Evolutionary conservation across 202 grass and related monocot genomes (phyloP), one percentile per base, ranked within the genome.

Genomic region (Panicum virgatum): DNA sequence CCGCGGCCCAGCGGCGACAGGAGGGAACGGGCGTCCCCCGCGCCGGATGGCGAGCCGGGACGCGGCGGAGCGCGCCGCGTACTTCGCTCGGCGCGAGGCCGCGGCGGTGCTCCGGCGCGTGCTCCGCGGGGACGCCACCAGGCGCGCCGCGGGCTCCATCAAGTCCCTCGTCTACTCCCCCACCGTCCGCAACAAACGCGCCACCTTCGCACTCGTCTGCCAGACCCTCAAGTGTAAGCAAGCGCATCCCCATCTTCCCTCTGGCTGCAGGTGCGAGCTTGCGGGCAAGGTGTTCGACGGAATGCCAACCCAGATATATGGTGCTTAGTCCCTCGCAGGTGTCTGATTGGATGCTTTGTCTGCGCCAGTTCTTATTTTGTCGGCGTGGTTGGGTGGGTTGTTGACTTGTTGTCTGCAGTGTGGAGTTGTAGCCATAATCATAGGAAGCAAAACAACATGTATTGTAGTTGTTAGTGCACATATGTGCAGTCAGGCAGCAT

Each of bases 1-100:
- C 72, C 72, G 37, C 47, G 58, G 20, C 23, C 53, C 84, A 10
- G 58, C 89, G 40, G 47, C 34, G 65, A 29, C 26, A 42, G 56
- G 84, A 78, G 56, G 79, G 78, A 68, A 14, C 51, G 58, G 30
- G 42, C 60, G 22, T 53, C 62, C 76, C 23, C 46, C 50, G 54
- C 20, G 44, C 54, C 80, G 73, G 69, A 93, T 95, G 86, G 86
- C 52, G 20, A 95, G 95, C 85, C 78, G 84, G 30, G 76, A 98
- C 27, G 86, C 79, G 25, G 88, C 67, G 44, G 95, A 95, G 79
- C 88, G 92, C 5, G 75, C 95, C 22, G 90, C 92, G 50, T 91
- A 93, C 88, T 98, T 98, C 69, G 95, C 92, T 48, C 84, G 95
- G 84, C 92, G 95, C 59, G 95, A 98, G 88, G 92, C 95, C 30